Base-by-base conservation (phyloP, 177 flowering plant species). In the Vitis hybrid region DNA sequence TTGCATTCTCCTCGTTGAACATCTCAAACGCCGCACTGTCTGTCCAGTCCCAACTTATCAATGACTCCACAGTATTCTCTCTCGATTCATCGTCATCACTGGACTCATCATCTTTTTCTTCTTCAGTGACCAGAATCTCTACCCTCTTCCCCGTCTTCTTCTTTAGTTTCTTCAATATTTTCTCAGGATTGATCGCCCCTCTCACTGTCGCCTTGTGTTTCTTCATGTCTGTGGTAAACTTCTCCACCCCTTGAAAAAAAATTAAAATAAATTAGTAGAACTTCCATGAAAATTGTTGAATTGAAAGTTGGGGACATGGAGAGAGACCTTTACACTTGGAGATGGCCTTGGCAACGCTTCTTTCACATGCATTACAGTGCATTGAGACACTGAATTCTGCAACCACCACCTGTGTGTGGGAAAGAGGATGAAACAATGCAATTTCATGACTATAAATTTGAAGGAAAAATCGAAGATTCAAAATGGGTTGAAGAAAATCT, bases 301-400 rank as follows among this genome's bases (percentile, higher is more conserved):
- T 39, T 31, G 49, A n/a, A 21, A 59, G 6, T 14, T 13, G 22
- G 14, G 29, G 51, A 57, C 18, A 63, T 26, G 29, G 50, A n/a
- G 55, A 64, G 29, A 31, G 31, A 81, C 93, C 90, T 86, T 87
- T 85, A 74, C 81, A 64, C 62, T 87, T 85, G 70, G 88, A 78
- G 33, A 90, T 81, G 69, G 71, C 74, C 75, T 77, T 84, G 4
- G 88, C 88, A 11, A 89, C 87, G 1, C 57, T 73, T 79, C 89
- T 85, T 80, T 88, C 93, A 50, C 93, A 91, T 56, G 86, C 93
- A 70, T 85, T 80, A 48, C 97, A 91, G 65, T 91, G 81, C 92
- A 91, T 91, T 45, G 85, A 82, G 59, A 89, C 81, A 56, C 49
- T 77, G 39, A 77, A 82, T 70, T 88, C 92, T 19, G 80, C 85